Evolutionary conservation across 2,329 filamentous ascomycete genomes (phyloP), one percentile per base, ranked within the genome.

Genomic region (Rhynchosporium agropyri): DNA sequence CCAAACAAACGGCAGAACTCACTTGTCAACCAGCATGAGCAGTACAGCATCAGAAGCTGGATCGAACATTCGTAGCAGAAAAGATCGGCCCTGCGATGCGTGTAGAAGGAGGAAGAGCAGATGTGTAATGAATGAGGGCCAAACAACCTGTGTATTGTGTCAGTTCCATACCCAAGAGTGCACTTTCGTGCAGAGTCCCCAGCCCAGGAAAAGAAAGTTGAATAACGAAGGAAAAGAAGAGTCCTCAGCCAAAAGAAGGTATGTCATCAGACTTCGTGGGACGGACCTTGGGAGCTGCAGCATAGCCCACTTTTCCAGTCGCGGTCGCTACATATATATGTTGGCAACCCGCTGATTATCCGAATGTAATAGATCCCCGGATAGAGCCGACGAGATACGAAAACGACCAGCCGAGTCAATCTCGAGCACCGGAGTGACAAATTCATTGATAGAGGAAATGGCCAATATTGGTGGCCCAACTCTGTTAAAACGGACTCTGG

Each of bases 181-280:
- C 77, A 93, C 91, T 49, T 87, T 93, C 74, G 82, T 88, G 57
- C 86, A 89, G 68, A 91, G 89, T 75, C 90, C 90, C 29, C 86
- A 88, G 73, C 87, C 89, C 62, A 85, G 91, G 70, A 95, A 95
- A 80, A 84, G 91, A 74, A 94, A 93, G 79, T 78, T 91, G 67
- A 85, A 88, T 76, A 83, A 70, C 79, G 81, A 64, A 78, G 72
- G 70, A 42, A 74, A 81, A 73, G 84, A 86, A 67, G 85, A 88
- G 67, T 82, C 79, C 67, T 78, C 79, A 68, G 83, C 83, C 73
- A 90, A 90, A 78, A 84, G 88, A 82, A 89, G 88, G 89, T 91
- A 81, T 66, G 68, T 53, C 55, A 31, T 49, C 48, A 60, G 50
- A 56, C 64, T 64, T 51, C 15, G 31, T 65, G 33, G 49, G 7